Conservation (phyloP, 495 filamentous ascomycete species). For the Penicillium fimorum region DNA sequence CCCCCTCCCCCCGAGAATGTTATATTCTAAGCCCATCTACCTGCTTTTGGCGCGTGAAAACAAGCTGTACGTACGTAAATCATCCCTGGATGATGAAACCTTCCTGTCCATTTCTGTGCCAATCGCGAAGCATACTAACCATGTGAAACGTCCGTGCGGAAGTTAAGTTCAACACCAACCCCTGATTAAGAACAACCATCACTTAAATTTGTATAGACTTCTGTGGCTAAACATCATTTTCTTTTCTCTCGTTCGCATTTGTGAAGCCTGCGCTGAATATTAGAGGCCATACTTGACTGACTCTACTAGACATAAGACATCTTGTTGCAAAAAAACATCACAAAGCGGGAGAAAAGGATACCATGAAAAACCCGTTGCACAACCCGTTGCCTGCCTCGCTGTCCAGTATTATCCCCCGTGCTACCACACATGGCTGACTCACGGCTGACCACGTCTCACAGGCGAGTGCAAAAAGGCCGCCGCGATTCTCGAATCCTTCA, state of each 20-base stretch:
- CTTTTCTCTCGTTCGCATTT: not conserved
- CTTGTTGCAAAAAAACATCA: not conserved
- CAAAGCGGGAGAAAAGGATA: not conserved
- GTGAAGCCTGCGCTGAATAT: not conserved
- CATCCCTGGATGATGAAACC: not conserved
- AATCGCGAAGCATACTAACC: not conserved
- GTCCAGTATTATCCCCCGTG: slow-evolving; percentile 38
- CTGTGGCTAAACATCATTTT: not conserved
- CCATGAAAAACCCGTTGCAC: slow-evolving; percentile 28
- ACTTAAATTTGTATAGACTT: not conserved
- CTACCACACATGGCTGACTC: not conserved
- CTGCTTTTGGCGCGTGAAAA: not conserved
- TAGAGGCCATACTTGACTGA: not conserved
- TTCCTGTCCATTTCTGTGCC: not conserved
- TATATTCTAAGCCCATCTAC: not conserved
- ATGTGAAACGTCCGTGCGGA: not conserved
- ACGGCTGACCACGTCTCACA: slow-evolving; percentile 23
- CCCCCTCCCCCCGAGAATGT: not conserved
- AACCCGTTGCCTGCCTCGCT: slow-evolving; percentile 61
- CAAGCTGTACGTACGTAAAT: not conserved
- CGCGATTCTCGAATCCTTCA: slow-evolving; percentile 85
- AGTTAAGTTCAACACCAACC: not conserved
- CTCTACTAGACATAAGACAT: not conserved
- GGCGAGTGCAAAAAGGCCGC: slow-evolving; percentile 80
- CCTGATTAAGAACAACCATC: not conserved